These are phyloP conservation scores for Microcyclospora pomicola DNA, from an alignment of 2,329 filamentous ascomycete species.

Conservation along the genomic window DNA sequence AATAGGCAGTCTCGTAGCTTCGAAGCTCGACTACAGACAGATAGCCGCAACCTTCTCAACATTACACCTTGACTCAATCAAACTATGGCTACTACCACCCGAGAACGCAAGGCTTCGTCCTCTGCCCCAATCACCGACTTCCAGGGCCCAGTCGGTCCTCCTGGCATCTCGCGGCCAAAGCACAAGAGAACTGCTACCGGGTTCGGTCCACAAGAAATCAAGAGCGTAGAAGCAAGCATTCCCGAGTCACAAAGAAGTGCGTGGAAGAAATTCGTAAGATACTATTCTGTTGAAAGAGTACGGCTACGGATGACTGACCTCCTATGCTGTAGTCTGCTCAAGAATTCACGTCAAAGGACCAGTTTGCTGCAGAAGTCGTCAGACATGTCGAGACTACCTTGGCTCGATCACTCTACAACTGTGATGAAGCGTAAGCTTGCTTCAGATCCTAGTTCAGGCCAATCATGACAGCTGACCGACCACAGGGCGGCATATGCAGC, in stretches of 20 bases:
- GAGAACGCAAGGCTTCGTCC: constrained; percentile 69
- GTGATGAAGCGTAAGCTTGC: constrained; percentile 56
- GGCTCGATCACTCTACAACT: constrained; percentile 94
- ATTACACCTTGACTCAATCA: background rate
- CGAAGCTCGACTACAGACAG: no score
- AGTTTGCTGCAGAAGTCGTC: constrained; percentile 73
- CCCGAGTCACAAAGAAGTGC: constrained; percentile 77
- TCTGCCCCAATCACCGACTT: constrained; percentile 77
- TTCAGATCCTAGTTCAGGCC: background rate
- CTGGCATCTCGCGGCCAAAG: constrained; percentile 79
- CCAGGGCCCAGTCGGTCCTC: constrained; percentile 63
- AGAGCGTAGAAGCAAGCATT: constrained; percentile 79
- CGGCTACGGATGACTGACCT: constrained; percentile 4
- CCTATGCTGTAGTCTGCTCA: constrained; percentile 40
- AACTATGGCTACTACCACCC: constrained; percentile 26
- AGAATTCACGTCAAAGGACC: constrained; percentile 64
- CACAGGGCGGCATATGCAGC: constrained; percentile 71
- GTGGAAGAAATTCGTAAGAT: constrained; percentile 49
- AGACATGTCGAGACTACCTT: constrained; percentile 93
- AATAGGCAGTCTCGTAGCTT: no score
- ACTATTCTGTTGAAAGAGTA: background rate
- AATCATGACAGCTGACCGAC: background rate
- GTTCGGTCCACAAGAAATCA: constrained; percentile 82
- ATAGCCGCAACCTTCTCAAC: constrained; percentile 1
- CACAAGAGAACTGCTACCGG: constrained; percentile 96